Evolutionary conservation across 768 basidiomycete genomes (phyloP).

Genomic region (Mrakia frigida): DNA sequence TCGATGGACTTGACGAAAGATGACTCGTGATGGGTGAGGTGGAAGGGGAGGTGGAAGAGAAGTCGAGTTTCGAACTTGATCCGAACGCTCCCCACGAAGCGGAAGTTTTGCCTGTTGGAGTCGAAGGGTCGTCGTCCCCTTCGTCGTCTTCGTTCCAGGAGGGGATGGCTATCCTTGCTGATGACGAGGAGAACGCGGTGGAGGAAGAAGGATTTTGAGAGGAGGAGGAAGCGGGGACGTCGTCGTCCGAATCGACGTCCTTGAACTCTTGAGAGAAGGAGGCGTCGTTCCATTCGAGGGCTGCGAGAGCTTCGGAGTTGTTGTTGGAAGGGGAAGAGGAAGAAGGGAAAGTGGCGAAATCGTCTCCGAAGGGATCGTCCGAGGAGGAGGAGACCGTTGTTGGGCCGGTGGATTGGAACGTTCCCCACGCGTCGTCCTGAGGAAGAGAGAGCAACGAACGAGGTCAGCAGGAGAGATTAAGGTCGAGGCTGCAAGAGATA

Average conservation of each 20-base stretch:
- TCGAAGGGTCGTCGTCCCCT: constrained; percentile 13
- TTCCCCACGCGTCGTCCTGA: constrained; percentile 43
- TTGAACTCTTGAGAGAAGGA: constrained; percentile 38
- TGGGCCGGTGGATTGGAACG: constrained; percentile 38
- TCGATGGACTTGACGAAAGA: constrained; percentile 2
- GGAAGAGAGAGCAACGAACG: neutral
- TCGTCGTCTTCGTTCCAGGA: constrained; percentile 34
- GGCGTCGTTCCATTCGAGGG: constrained; percentile 43
- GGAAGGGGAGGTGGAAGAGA: constrained; percentile 14
- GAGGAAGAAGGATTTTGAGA: neutral
- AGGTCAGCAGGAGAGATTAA: neutral
- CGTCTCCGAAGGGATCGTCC: constrained; percentile 42
- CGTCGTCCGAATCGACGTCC: constrained; percentile 34
- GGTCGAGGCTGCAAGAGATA: neutral
- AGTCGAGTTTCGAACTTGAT: neutral
- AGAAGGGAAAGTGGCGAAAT: constrained; percentile 33
- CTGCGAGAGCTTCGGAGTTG: constrained; percentile 37
- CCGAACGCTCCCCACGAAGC: constrained; percentile 3
- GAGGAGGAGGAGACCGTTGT: constrained; percentile 30
- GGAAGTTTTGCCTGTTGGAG: neutral
- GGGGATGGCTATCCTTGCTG: constrained; percentile 24
- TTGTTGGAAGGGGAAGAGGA: neutral
- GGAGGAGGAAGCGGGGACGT: constrained; percentile 25
- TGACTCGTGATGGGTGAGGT: neutral
- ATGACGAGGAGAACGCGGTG: neutral